Percentiles rank a stretch among this genome's conserved stretches.
Conservation (phyloP, 2,329 filamentous ascomycete species). For the Lachnellula subtilissima region DNA sequence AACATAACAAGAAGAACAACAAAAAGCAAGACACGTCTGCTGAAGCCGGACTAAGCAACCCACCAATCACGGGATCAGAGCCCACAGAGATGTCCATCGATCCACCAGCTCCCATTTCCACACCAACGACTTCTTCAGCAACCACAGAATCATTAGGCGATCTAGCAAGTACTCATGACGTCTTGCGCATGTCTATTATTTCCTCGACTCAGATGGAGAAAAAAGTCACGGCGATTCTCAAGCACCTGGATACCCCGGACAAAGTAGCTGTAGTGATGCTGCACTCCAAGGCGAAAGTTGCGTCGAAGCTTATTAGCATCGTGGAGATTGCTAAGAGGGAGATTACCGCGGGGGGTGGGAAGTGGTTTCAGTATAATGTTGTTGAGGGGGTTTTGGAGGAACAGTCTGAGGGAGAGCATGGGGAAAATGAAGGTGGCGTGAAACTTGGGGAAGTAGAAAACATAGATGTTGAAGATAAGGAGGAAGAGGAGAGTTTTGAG, state of each 20-base stretch:
- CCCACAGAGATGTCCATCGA: neutral
- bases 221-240: constrained; percentile 30
- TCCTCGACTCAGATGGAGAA: constrained; percentile 53
- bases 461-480: constrained; percentile 29
- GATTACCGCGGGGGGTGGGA: constrained; percentile 41
- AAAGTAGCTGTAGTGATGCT: constrained; percentile 38
- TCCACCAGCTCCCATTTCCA: neutral
- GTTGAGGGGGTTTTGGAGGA: constrained; percentile 23
- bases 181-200: constrained; percentile 51
- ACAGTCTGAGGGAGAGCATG: constrained; percentile 31
- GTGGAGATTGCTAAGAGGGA: constrained; percentile 60
- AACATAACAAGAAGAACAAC: neutral
- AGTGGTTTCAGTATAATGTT: constrained; percentile 37
- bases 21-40: neutral
- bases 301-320: constrained; percentile 63
- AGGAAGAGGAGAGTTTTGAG: constrained; percentile 50
- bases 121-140: neutral
- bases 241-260: constrained; percentile 20
- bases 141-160: constrained; percentile 34
- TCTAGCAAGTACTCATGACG: constrained; percentile 33
- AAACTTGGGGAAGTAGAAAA: constrained; percentile 13
- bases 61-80: neutral
- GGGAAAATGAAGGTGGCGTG: constrained; percentile 29
- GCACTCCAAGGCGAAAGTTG: constrained; percentile 35
- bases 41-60: neutral